A percentile compares a stretch with the other conserved stretches of the same genome.
Conservation (phyloP, 352 stramenopile genomes). For the Phytophthora gonapodyides region DNA sequence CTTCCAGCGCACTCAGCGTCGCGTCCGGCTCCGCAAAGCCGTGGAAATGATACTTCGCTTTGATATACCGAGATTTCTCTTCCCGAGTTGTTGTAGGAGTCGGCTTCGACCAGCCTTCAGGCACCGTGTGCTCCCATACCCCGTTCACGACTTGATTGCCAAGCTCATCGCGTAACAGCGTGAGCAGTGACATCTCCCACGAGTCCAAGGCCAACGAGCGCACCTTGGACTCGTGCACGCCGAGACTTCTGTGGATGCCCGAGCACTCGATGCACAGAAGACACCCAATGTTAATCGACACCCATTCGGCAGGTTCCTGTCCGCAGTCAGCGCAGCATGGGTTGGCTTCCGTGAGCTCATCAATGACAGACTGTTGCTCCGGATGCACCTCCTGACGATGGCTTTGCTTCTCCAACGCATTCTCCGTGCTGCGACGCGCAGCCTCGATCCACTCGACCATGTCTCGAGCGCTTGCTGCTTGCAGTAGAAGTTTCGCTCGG, state of each 20-base stretch:
- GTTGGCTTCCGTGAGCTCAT: slow-evolving; percentile 65
- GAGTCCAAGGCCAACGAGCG: slow-evolving; percentile 90
- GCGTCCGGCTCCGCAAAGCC: slow-evolving; percentile 54
- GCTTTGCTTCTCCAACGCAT: slow-evolving; percentile 80
- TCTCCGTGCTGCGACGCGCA: slow-evolving; percentile 78
- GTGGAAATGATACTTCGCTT: slow-evolving; percentile 86
- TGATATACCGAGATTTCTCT: slow-evolving; percentile 84
- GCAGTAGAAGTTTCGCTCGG: slow-evolving; percentile 75
- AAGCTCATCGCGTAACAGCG: slow-evolving; percentile 66
- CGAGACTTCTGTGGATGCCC: slow-evolving; percentile 96
- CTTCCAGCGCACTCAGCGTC: slow-evolving; percentile 30
- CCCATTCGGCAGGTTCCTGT: slow-evolving; percentile 91
- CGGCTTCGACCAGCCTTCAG: slow-evolving; percentile 59
- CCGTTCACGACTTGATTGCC: slow-evolving; percentile 74
- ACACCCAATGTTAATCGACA: slow-evolving; percentile 96
- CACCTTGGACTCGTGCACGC: slow-evolving; percentile 97
- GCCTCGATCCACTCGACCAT: slow-evolving; percentile 86
- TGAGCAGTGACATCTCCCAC: slow-evolving; percentile 82
- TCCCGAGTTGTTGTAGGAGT: slow-evolving; percentile 50
- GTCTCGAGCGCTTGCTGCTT: slow-evolving; percentile 74
- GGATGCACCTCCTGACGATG: slow-evolving; percentile 85
- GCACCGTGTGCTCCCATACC: slow-evolving; percentile 68
- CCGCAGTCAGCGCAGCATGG: slow-evolving; percentile 73
- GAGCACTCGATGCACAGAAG: slow-evolving; percentile 98
- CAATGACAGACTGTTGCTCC: slow-evolving; percentile 72